phyloP scores from a whole-genome alignment of 345 rosid species.

The Pseudoturritis turrita region DNA sequence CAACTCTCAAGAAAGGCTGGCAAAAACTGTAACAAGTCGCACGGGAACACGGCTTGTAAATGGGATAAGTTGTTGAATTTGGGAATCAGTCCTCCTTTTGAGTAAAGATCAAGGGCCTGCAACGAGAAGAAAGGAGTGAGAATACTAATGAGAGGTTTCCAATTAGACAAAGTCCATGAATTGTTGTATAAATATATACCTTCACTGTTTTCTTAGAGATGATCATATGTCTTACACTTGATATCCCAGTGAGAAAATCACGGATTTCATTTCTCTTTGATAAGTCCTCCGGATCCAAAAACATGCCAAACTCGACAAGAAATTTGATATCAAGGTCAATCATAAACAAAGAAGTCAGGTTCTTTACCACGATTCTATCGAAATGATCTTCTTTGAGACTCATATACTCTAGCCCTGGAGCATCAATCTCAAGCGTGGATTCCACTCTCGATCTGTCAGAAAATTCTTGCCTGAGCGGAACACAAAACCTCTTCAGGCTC shows the following conservation, averaged over 20 bases:
- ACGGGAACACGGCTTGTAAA: background rate
- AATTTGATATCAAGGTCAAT: background rate
- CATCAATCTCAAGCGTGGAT: constrained; percentile 6
- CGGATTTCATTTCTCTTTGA: background rate
- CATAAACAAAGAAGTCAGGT: background rate
- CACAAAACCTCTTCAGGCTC: constrained; percentile 13
- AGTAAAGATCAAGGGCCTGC: constrained; percentile 2
- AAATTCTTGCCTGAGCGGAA: background rate
- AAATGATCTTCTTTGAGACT: constrained; percentile 1
- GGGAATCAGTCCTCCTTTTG: background rate
- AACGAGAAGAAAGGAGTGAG: background rate
- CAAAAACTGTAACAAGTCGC: background rate
- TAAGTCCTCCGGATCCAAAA: background rate
- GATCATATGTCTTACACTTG: constrained; percentile 4
- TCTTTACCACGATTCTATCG: background rate
- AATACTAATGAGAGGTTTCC: background rate
- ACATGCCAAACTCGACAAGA: background rate
- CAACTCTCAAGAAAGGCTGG: constrained; percentile 1
- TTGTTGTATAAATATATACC: background rate
- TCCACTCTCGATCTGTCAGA: background rate
- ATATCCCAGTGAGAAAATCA: background rate
- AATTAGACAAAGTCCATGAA: background rate
- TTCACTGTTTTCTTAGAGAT: background rate
- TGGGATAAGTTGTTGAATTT: background rate
- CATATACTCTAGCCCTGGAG: constrained; percentile 9